Base-by-base conservation (phyloP, 148 eudicot genomes). In the Fallopia convolvulus region DNA sequence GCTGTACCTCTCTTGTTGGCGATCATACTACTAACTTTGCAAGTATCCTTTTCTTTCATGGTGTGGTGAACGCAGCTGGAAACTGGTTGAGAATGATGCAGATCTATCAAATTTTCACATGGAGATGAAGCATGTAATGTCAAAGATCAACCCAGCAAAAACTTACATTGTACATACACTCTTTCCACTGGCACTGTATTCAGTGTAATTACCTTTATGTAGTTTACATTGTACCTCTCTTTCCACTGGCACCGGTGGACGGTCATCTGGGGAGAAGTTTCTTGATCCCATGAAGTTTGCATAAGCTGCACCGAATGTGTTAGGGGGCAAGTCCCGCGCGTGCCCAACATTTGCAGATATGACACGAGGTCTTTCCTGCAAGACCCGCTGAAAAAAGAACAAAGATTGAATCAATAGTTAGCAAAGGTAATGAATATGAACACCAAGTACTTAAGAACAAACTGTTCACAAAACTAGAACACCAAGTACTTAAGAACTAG, bases 211-310 rank as follows among this genome's bases (percentile, higher is more conserved):
- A 26, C 70, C 3, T 58, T 58, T 58, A 21, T 58, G 11, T 26
- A 26, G n/a, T n/a, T n/a, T n/a, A n/a, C 7, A 55, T 20, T 95
- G 99, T 77, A 92, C 99, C 83, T 95, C 99, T 17, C 97, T 89
- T 5, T 95, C 97, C 90, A 93, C n/a, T 80, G 86, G 86, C 49
- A 95, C 99, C 4, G 94, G 97, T 48, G 97, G 94, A 56, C 99
- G 77, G 41, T 92, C 99, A 72, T 95, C 97, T 17, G 97, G 97
- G 26, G 94, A 92, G 87, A 95, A 92, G 80, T 92, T 92, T 50
- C 97, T 86, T 9, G 94, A 92, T 74, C 99, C 97, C 99, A 92
- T 95, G 83, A 92, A 95, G 78, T 81, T 91, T 74, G 99, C 96
- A 40, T 94, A 94, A 30, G 98, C 96, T 26, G 97, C 97, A 72